Conservation (phyloP, 1,284 basidiomycete species). For the Ceratobasidium sp. region DNA sequence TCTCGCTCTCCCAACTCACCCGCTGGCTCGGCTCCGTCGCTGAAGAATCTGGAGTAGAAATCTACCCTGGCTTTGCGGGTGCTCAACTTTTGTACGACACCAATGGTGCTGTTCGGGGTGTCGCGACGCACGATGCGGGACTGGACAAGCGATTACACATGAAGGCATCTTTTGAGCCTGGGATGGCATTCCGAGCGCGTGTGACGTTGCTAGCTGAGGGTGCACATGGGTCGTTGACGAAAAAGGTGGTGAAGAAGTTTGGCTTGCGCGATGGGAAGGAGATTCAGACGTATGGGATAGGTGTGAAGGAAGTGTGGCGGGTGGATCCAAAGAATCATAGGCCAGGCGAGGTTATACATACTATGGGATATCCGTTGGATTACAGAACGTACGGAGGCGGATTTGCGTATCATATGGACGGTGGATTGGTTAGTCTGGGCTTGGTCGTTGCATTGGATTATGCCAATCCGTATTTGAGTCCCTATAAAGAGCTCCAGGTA, state of each 20-base stretch:
- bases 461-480: conserved; percentile 92
- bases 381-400: conserved; percentile 92
- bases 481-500: conserved; percentile 94
- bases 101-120: conserved; percentile 82
- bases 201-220: conserved; percentile 97
- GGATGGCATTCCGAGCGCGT: conserved; percentile 96
- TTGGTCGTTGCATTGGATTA: conserved; percentile 96
- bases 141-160: conserved; percentile 82
- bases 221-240: conserved; percentile 92
- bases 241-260: conserved; percentile 84
- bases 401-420: conserved; percentile 97
- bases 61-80: conserved; percentile 97
- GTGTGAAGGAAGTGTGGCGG: conserved; percentile 98
- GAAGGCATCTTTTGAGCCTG: conserved; percentile 94
- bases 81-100: conserved; percentile 83
- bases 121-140: conserved; percentile 96
- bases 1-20: conserved; percentile 89
- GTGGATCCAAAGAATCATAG: conserved; percentile 82
- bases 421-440: conserved; percentile 92
- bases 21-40: conserved; percentile 93
- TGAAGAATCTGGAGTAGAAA: conserved; percentile 92
- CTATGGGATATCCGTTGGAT: conserved; percentile 93
- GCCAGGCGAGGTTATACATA: conserved; percentile 91
- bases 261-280: conserved; percentile 82
- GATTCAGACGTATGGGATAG: conserved; percentile 96